Evolutionary conservation across 148 eudicot genomes (phyloP), one percentile per base, ranked within the genome.

Genomic region (Agrostemma githago): DNA sequence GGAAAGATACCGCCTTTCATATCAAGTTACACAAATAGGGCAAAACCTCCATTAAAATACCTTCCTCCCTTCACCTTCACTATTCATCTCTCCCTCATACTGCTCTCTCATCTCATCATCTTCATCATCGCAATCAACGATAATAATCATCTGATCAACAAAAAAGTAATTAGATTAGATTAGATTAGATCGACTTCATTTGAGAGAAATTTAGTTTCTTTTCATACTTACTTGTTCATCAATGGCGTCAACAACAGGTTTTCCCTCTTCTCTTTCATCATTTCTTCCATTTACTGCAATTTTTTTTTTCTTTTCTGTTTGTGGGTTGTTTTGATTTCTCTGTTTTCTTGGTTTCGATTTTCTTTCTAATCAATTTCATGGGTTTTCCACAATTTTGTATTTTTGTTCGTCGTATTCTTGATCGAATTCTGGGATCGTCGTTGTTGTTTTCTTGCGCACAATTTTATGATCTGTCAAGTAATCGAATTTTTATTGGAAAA

Each of bases 241-340:
- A 70, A 84, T 84, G 90, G 88, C 89, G 73, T 84, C 90, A 70
- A 89, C 79, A 74, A 78, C 79, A 78, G 86, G 92, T 86, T 39
- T 61, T 21, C 37, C 34, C 15, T 21, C 56, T 62, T 53, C 21
- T 10, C 60, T 0, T 48, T 68, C 5, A 26, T 57, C 42, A 4
- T 2, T 70, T 66, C 60, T 57, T 56, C 66, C 3, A 65, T 26
- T 38, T 38, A 37, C n/a, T 64, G 68, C n/a, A 57, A 14, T 64
- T 64, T 38, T 2, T 38, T 2, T 41, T 66, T 17, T 66, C 19
- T 44, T 40, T 66, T 2, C 16, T 39, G 40, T 14, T 2, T 37
- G 12, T 11, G 37, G 3, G 5, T 14, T 63, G n/a, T 34, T 61
- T 4, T 6, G 6, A 61, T 61, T 61, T 20, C 20, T 26, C 34